Conservation (phyloP, 1,284 basidiomycete genomes). For the Vanrija sp. region DNA sequence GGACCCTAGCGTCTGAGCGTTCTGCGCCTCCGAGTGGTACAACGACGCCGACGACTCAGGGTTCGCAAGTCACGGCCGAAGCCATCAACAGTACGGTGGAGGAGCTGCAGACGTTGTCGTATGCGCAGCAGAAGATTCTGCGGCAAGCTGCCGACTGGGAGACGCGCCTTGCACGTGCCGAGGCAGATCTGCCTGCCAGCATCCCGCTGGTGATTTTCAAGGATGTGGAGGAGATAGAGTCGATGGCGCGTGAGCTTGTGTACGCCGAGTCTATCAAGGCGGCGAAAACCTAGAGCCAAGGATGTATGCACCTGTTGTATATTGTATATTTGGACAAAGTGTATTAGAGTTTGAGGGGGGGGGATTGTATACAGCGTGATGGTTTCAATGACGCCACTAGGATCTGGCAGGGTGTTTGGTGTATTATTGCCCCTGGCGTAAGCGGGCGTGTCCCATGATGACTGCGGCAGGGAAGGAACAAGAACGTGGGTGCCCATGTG, state of each 20-base stretch:
- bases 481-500: too few species aligned
- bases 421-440: too few species aligned
- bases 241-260: conserved; percentile 9
- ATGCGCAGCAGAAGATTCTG: conserved; percentile 37
- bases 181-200: conserved; percentile 15
- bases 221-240: conserved; percentile 31
- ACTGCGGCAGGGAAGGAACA: too few species aligned
- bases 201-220: conserved; percentile 30
- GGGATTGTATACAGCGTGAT: too few species aligned
- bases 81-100: conserved; percentile 14
- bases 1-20: neutral
- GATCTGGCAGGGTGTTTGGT: too few species aligned
- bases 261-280: neutral
- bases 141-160: conserved; percentile 34
- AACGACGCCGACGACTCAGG: conserved; percentile 2
- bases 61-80: neutral
- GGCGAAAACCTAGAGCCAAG: too few species aligned
- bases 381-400: too few species aligned
- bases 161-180: conserved; percentile 21
- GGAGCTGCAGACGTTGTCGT: conserved; percentile 25
- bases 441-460: too few species aligned
- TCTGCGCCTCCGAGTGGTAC: neutral
- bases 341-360: too few species aligned
- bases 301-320: too few species aligned
- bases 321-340: too few species aligned